Evolutionary conservation across 352 stramenopile genomes (phyloP).

Genomic region (Thalassiosira livingstoniorum): DNA sequence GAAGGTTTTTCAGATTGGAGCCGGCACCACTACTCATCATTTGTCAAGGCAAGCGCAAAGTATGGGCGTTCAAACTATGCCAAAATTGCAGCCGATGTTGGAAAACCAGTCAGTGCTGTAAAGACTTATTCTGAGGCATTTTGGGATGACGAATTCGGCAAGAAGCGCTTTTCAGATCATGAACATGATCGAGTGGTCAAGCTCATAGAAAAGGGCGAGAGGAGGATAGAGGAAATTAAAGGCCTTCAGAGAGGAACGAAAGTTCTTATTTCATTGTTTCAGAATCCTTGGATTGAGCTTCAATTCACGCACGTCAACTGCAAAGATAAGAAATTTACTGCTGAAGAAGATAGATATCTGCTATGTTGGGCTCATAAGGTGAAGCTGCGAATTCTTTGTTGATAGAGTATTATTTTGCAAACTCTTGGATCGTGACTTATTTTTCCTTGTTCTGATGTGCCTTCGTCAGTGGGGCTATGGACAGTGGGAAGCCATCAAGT

Average conservation of each 20-base stretch:
- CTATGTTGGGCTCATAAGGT: conserved; percentile 85
- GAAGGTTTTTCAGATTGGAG: conserved; percentile 95
- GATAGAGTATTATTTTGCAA: neutral
- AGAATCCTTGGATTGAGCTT: conserved; percentile 83
- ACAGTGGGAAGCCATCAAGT: conserved; percentile 83
- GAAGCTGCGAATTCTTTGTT: conserved; percentile 33
- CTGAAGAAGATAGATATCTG: conserved; percentile 83
- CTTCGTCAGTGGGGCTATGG: conserved; percentile 48
- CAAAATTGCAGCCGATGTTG: conserved; percentile 89
- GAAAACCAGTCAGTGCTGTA: conserved; percentile 81
- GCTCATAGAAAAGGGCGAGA: conserved; percentile 87
- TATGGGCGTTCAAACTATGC: conserved; percentile 89
- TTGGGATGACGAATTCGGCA: conserved; percentile 80
- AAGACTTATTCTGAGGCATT: conserved; percentile 85
- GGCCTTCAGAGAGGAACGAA: conserved; percentile 67
- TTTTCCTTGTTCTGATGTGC: neutral
- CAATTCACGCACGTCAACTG: conserved; percentile 81
- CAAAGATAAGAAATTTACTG: conserved; percentile 83
- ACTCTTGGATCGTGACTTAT: conserved; percentile 11
- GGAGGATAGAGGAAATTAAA: conserved; percentile 87
- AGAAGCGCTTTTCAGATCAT: conserved; percentile 74
- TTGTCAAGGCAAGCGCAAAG: conserved; percentile 93
- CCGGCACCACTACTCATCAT: conserved; percentile 88
- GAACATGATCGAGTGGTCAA: conserved; percentile 87
- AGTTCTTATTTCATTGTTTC: conserved; percentile 79